These are phyloP conservation scores for Antarctomyces pellizariae DNA, from an alignment of 495 filamentous ascomycete species.

Conservation along the genomic window DNA sequence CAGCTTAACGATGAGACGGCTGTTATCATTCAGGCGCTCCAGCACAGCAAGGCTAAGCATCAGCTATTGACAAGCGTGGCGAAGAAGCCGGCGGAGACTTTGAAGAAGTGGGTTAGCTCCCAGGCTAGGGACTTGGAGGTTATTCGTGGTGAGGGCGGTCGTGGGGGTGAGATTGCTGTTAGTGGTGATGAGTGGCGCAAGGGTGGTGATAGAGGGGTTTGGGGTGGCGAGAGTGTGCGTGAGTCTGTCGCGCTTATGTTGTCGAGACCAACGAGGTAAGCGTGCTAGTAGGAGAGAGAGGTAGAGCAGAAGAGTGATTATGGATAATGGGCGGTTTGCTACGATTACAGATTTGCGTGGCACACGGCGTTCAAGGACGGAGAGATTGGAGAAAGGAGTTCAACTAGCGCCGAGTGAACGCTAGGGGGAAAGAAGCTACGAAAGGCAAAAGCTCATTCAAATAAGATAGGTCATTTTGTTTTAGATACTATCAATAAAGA, in stretches of 20 bases:
- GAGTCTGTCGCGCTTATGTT: constrained; percentile 31
- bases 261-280: no score
- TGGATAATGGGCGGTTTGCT: no score
- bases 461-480: no score
- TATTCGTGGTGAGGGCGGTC: constrained; percentile 56
- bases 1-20: constrained; percentile 65
- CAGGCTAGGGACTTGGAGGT: constrained; percentile 83
- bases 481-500: no score
- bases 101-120: constrained; percentile 61
- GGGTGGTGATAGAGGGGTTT: constrained; percentile 25
- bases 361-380: no score
- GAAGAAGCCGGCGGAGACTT: constrained; percentile 60
- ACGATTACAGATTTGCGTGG: no score
- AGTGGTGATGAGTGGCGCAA: constrained; percentile 31
- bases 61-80: constrained; percentile 54
- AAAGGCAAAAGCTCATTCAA: no score
- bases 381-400: no score
- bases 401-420: no score
- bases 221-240: constrained; percentile 27
- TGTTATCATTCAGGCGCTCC: constrained; percentile 50
- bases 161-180: constrained; percentile 37
- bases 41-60: constrained; percentile 62
- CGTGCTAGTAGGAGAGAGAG: no score
- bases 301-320: no score
- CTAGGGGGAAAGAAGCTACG: no score